Evolutionary conservation across 2,329 filamentous ascomycete genomes (phyloP).

Genomic region (Simplicillium sp.): DNA sequence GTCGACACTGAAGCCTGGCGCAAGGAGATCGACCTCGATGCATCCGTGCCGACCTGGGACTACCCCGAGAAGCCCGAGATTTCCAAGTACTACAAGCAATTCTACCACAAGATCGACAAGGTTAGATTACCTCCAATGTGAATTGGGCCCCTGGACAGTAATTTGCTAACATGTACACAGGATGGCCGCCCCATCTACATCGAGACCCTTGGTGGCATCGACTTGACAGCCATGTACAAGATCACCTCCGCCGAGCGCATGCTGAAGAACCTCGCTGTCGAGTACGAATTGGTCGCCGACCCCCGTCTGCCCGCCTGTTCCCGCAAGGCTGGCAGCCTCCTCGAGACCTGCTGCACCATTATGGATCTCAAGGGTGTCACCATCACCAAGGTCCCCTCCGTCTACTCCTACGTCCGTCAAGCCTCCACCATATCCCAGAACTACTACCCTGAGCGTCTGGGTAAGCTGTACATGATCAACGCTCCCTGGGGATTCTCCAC

Average conservation of each 20-base stretch:
- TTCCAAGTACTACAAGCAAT: slow-evolving; percentile 91
- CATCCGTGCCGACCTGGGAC: slow-evolving; percentile 70
- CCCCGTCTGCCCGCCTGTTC: slow-evolving; percentile 92
- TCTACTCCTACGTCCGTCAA: slow-evolving; percentile 79
- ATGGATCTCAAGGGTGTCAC: slow-evolving; percentile 97
- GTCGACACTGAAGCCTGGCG: slow-evolving; percentile 86
- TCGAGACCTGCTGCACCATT: slow-evolving; percentile 97
- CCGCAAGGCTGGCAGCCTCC: slow-evolving; percentile 76
- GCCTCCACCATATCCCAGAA: slow-evolving; percentile 90
- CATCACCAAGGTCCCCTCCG: slow-evolving; percentile 67
- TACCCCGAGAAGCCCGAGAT: slow-evolving; percentile 80
- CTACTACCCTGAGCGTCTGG: slow-evolving; percentile 96
- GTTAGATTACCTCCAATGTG: slow-evolving; percentile 34
- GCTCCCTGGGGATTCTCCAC: slow-evolving; percentile 89
- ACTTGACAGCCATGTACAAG: slow-evolving; percentile 82
- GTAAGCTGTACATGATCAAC: slow-evolving; percentile 96
- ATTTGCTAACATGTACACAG: slow-evolving; percentile 31
- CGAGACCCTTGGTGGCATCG: slow-evolving; percentile 88
- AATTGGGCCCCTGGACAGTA: slow-evolving; percentile 1
- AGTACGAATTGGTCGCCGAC: slow-evolving; percentile 95
- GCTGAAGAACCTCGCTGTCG: slow-evolving; percentile 90
- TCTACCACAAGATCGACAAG: slow-evolving; percentile 96
- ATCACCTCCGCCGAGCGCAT: slow-evolving; percentile 90
- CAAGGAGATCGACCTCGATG: slow-evolving; percentile 74
- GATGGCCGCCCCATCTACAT: slow-evolving; percentile 97